phyloP scores from a whole-genome alignment of 768 basidiomycete genomes.

The Mycena crocata region DNA sequence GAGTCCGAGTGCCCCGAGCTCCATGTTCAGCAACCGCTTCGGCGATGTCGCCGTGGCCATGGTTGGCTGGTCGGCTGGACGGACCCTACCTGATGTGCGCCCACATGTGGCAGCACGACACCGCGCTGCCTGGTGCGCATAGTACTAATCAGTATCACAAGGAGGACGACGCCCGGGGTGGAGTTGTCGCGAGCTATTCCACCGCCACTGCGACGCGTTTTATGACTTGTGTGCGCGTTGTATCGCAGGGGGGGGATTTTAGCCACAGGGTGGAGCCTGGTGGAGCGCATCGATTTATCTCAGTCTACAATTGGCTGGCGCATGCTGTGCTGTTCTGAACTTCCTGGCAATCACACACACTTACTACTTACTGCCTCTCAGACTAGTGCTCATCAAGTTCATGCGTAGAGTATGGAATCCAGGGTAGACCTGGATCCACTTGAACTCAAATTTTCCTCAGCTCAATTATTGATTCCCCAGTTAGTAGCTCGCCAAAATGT shows the following conservation, averaged over 20 bases:
- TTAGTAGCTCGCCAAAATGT: too few relatives aligned
- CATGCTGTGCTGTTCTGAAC: too few relatives aligned
- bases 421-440: too few relatives aligned
- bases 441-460: too few relatives aligned
- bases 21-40: constrained; percentile 76
- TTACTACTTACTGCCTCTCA: too few relatives aligned
- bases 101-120: constrained; percentile 64
- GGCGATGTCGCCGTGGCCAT: constrained; percentile 60
- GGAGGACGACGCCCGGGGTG: constrained; percentile 70
- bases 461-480: too few relatives aligned
- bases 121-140: constrained; percentile 46
- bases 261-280: constrained; percentile 66
- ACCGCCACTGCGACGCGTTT: constrained; percentile 72
- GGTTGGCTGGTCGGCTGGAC: constrained; percentile 35
- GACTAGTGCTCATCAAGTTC: too few relatives aligned
- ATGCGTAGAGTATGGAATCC: too few relatives aligned
- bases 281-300: constrained; percentile 54
- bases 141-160: constrained; percentile 62
- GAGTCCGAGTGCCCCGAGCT: constrained; percentile 87
- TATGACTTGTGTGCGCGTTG: too few relatives aligned
- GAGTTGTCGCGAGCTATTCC: constrained; percentile 68
- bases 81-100: constrained; percentile 61
- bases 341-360: too few relatives aligned
- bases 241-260: too few relatives aligned
- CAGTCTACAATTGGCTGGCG: too few relatives aligned